Evolutionary conservation across 768 basidiomycete species (phyloP).

Genomic region (Boletus reticuloceps): DNA sequence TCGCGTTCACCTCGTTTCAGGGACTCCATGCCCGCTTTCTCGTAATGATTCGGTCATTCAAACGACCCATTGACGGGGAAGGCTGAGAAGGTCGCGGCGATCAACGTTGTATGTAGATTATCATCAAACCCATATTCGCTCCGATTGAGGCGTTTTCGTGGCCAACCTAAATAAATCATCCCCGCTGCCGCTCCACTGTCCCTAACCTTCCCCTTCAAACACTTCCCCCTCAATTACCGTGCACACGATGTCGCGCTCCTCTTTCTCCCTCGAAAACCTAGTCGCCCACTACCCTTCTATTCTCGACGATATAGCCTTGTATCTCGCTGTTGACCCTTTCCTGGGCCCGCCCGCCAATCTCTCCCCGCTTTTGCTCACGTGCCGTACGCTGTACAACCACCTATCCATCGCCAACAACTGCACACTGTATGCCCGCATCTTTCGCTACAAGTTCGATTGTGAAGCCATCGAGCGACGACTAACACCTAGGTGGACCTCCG

Average conservation of each 20-base stretch:
- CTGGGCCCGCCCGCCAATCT: conserved; percentile 45
- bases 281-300: conserved; percentile 11
- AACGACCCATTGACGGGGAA: conserved; percentile 31
- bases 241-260: conserved; percentile 2
- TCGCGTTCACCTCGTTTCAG: conserved; percentile 27
- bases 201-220: conserved; percentile 3
- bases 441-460: conserved; percentile 44
- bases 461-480: conserved; percentile 40
- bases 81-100: conserved; percentile 34
- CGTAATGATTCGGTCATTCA: conserved; percentile 35
- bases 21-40: conserved; percentile 27
- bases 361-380: conserved; percentile 38
- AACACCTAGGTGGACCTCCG: conserved; percentile 35
- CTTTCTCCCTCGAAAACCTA: conserved; percentile 19
- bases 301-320: conserved; percentile 43
- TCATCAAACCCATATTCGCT: conserved; percentile 34
- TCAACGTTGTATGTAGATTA: conserved; percentile 37
- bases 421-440: conserved; percentile 43
- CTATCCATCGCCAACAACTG: conserved; percentile 37
- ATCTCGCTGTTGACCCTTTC: conserved; percentile 35
- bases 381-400: conserved; percentile 33
- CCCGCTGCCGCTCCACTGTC: conserved; percentile 9
- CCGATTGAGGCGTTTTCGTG: conserved; percentile 25
- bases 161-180: conserved; percentile 26
- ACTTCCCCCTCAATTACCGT: not conserved